Evolutionary conservation across 1,139 yeast species (phyloP).

Genomic region (Hansenula lynferdii): DNA sequence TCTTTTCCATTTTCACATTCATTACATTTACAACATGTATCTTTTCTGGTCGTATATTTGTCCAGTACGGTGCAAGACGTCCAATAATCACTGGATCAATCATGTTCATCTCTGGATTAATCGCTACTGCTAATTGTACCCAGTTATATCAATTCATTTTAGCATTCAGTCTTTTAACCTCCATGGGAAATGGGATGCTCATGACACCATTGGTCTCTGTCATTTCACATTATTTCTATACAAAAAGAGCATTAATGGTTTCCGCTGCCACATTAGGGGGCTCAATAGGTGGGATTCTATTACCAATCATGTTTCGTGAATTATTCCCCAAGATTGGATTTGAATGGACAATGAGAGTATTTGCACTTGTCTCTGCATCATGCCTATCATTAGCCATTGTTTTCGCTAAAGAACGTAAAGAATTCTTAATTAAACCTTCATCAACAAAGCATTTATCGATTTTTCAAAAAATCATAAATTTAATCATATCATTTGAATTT

Average conservation of each 20-base stretch:
- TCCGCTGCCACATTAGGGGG: conserved; percentile 57
- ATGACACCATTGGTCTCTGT: conserved; percentile 51
- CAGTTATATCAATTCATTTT: conserved; percentile 47
- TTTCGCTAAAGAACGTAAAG: conserved; percentile 44
- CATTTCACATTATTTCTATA: conserved; percentile 49
- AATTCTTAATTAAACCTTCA: conserved; percentile 2
- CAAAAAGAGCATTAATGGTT: conserved; percentile 44
- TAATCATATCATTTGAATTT: conserved; percentile 15
- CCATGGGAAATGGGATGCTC: conserved; percentile 48
- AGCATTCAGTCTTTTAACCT: conserved; percentile 42
- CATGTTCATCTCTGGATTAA: conserved; percentile 37
- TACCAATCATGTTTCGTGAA: conserved; percentile 50
- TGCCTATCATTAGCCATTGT: conserved; percentile 29
- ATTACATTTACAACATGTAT: conserved; percentile 52
- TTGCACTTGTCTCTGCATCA: conserved; percentile 37
- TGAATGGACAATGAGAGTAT: conserved; percentile 51
- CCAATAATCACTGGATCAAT: conserved; percentile 38
- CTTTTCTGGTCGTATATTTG: conserved; percentile 54
- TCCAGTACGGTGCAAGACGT: conserved; percentile 37
- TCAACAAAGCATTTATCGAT: too few relatives aligned
- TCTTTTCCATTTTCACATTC: conserved; percentile 57
- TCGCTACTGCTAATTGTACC: conserved; percentile 42
- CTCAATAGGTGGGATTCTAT: conserved; percentile 50
- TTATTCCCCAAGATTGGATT: conserved; percentile 48
- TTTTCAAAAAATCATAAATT: not conserved